Evolutionary conservation across 306 rosid species (phyloP).

Genomic region (Acmispon strigosus): DNA sequence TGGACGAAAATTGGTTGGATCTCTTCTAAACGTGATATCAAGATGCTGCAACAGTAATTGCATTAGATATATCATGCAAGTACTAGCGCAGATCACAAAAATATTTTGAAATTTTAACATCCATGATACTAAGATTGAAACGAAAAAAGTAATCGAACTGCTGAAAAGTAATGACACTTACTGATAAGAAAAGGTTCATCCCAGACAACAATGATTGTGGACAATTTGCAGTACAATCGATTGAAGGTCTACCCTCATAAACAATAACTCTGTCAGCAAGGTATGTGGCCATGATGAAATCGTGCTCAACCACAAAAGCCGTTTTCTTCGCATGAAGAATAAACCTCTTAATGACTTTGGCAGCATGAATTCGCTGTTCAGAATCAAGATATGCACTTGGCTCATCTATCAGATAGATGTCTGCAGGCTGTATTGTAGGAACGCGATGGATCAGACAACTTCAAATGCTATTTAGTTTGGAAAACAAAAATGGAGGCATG

Average conservation of each 20-base stretch:
- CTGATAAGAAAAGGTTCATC: conserved; percentile 97
- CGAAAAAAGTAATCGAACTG: background rate
- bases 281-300: conserved; percentile 97
- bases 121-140: background rate
- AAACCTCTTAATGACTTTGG: conserved; percentile 95
- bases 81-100: background rate
- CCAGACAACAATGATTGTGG: conserved; percentile 96
- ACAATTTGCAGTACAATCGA: conserved; percentile 78
- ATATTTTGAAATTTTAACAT: background rate
- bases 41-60: conserved; percentile 58
- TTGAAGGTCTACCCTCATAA: conserved; percentile 78
- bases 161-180: conserved; percentile 31
- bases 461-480: background rate
- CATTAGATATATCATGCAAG: background rate
- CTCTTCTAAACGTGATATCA: conserved; percentile 91
- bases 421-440: conserved; percentile 77
- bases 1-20: conserved; percentile 90
- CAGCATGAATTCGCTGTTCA: conserved; percentile 93
- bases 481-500: background rate
- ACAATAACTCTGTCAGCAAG: conserved; percentile 97
- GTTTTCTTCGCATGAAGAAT: conserved; percentile 98
- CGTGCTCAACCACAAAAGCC: conserved; percentile 94
- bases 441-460: conserved; percentile 11
- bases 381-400: conserved; percentile 99
- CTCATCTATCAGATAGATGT: conserved; percentile 89